phyloP scores from a whole-genome alignment of 768 basidiomycete species.

The Hydnum rufescens region DNA sequence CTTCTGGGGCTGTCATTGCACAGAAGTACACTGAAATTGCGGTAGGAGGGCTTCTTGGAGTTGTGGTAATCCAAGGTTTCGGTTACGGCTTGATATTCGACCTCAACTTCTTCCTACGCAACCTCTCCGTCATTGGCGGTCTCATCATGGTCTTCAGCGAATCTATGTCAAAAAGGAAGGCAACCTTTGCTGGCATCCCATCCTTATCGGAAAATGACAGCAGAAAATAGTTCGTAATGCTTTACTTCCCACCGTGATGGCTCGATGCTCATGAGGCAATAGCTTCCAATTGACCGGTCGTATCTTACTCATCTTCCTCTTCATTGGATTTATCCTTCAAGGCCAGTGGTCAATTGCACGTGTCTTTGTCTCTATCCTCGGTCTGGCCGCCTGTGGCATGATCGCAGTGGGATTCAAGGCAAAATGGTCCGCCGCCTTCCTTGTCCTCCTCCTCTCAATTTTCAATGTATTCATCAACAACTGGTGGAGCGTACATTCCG shows the following conservation, averaged over 20 bases:
- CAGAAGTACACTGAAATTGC: slow-evolving; percentile 80
- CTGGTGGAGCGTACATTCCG: slow-evolving; percentile 87
- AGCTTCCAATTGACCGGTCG: slow-evolving; percentile 97
- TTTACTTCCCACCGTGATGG: neutral
- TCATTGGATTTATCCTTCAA: slow-evolving; percentile 92
- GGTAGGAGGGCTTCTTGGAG: slow-evolving; percentile 71
- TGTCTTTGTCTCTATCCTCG: slow-evolving; percentile 72
- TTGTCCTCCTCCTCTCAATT: slow-evolving; percentile 73
- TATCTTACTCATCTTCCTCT: slow-evolving; percentile 94
- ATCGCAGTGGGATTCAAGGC: slow-evolving; percentile 98
- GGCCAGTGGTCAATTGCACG: slow-evolving; percentile 79
- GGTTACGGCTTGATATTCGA: slow-evolving; percentile 99
- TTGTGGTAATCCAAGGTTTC: slow-evolving; percentile 89
- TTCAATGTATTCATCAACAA: slow-evolving; percentile 99
- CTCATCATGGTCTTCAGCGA: slow-evolving; percentile 99
- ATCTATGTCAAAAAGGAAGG: slow-evolving; percentile 72
- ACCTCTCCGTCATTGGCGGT: slow-evolving; percentile 92
- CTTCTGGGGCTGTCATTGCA: slow-evolving; percentile 67
- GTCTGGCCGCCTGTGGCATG: slow-evolving; percentile 83
- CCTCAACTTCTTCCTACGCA: slow-evolving; percentile 99
- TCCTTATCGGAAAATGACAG: slow-evolving; percentile 84
- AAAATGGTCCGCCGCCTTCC: slow-evolving; percentile 93
- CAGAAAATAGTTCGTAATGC: slow-evolving; percentile 83
- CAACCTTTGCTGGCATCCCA: slow-evolving; percentile 79
- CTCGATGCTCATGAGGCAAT: too few relatives aligned